Conservation (phyloP, 2,329 filamentous ascomycete genomes). For the Ophiostoma himal-ulmi region DNA sequence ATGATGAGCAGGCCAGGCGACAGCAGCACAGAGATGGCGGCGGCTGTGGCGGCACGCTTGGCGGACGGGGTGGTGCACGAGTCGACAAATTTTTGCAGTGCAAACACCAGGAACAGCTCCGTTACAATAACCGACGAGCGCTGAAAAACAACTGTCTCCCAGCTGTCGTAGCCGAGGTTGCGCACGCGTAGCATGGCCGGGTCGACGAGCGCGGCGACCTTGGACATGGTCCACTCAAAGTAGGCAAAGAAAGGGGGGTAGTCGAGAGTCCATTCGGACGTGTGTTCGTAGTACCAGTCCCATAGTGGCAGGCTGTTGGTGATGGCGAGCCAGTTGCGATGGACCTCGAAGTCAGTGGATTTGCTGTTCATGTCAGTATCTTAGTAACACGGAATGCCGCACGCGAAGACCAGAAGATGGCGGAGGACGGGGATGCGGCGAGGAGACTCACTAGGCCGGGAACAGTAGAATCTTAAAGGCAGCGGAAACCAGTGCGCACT, state of each 20-base stretch:
- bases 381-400: too few species aligned
- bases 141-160: conserved; percentile 93
- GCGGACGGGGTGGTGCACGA: conserved; percentile 52
- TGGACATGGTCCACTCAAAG: conserved; percentile 90
- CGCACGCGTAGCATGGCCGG: conserved; percentile 74
- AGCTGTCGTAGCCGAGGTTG: conserved; percentile 80
- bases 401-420: too few species aligned
- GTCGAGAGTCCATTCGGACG: conserved; percentile 98
- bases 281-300: conserved; percentile 95
- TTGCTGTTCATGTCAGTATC: conserved; percentile 54
- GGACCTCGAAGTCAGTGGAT: conserved; percentile 98
- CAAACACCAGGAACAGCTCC: conserved; percentile 77
- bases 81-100: conserved; percentile 72
- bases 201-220: conserved; percentile 70
- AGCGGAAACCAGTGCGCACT: conserved; percentile 79
- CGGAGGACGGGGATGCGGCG: not conserved
- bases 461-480: conserved; percentile 89
- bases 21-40: conserved; percentile 80
- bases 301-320: conserved; percentile 81
- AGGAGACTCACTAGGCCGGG: conserved; percentile 74
- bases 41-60: conserved; percentile 76
- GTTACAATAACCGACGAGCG: conserved; percentile 78
- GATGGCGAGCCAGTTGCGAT: conserved; percentile 97
- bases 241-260: conserved; percentile 98
- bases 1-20: conserved; percentile 94